Percentiles rank a stretch among this genome's conserved stretches.
These are phyloP conservation scores for Brettanomyces bruxellensis DNA, from an alignment of 805 yeast species.

Conservation along the genomic window DNA sequence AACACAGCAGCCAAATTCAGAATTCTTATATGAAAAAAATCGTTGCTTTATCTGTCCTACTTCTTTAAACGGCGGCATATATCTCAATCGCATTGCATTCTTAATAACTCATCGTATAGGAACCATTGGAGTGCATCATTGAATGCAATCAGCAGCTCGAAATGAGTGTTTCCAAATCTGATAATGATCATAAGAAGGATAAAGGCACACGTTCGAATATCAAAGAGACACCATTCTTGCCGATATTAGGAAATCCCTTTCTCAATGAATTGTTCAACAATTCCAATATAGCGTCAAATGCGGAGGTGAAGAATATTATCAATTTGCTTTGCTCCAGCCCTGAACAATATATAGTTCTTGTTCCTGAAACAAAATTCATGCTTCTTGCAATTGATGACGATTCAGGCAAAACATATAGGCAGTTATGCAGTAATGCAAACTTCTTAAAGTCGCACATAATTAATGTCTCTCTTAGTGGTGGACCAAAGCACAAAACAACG, in stretches of 20 bases:
- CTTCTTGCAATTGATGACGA: conserved; percentile 30
- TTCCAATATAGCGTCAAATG: conserved; percentile 39
- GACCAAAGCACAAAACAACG: neutral
- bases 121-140: too few relatives aligned
- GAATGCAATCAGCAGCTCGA: too few relatives aligned
- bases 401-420: conserved; percentile 32
- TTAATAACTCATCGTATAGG: too few relatives aligned
- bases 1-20: too few relatives aligned
- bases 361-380: conserved; percentile 49
- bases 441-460: conserved; percentile 59
- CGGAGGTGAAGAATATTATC: conserved; percentile 36
- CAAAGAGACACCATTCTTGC: conserved; percentile 28
- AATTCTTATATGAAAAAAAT: too few relatives aligned
- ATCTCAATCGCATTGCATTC: too few relatives aligned
- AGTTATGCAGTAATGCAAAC: conserved; percentile 48
- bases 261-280: conserved; percentile 60
- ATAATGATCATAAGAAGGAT: too few relatives aligned
- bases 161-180: too few relatives aligned
- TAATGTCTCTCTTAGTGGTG: conserved; percentile 19
- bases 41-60: too few relatives aligned
- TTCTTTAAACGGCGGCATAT: too few relatives aligned
- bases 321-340: conserved; percentile 33
- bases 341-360: conserved; percentile 47
- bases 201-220: too few relatives aligned
- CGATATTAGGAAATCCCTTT: conserved; percentile 50